Evolutionary conservation across 352 stramenopile genomes (phyloP).

Genomic region (Blastocystis sp.): DNA sequence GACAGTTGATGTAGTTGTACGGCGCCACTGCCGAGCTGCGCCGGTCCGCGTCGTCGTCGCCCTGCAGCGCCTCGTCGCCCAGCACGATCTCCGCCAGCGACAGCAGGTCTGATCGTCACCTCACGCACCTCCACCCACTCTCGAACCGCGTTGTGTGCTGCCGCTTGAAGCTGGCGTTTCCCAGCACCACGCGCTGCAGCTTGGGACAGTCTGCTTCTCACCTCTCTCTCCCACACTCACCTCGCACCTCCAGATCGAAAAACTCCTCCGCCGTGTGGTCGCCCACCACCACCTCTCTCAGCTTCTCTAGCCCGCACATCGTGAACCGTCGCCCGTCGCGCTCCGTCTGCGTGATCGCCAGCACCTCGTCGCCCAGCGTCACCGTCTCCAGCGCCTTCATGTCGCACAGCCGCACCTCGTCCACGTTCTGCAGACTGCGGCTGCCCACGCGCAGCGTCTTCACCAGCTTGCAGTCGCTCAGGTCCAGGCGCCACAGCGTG

Average conservation of each 20-base stretch:
- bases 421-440: not conserved
- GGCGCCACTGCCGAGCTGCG: not conserved
- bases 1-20: not conserved
- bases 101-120: not conserved
- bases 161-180: not conserved
- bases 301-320: not conserved
- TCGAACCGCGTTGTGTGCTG: not conserved
- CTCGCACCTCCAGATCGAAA: not conserved
- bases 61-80: not conserved
- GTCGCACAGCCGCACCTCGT: not conserved
- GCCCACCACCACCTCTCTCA: constrained; percentile 17
- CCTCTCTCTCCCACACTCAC: not conserved
- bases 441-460: not conserved
- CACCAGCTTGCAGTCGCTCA: not conserved
- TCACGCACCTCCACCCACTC: not conserved
- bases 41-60: not conserved
- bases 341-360: not conserved
- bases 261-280: not conserved
- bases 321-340: not conserved
- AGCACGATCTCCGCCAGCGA: constrained; percentile 17
- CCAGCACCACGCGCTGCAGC: not conserved
- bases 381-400: not conserved
- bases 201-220: constrained; percentile 7
- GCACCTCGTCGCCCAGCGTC: not conserved
- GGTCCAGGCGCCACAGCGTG: not conserved